Evolutionary conservation across 257 asterid species (phyloP).

Genomic region (Coffea canephora): DNA sequence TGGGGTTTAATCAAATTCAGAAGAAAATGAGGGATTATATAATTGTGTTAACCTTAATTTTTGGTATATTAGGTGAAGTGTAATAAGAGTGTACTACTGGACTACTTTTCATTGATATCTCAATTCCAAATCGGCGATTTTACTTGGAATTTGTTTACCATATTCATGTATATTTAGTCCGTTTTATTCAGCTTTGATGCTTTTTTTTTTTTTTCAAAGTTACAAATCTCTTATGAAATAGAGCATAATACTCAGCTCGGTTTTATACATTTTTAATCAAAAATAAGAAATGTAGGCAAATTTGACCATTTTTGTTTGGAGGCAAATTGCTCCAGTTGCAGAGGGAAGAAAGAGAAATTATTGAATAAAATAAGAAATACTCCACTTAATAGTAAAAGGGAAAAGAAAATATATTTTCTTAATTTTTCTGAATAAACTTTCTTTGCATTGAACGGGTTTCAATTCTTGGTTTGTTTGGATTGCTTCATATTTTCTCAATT

Average conservation of each 20-base stretch:
- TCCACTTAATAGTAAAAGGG: background rate
- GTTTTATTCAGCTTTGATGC: too few relatives aligned
- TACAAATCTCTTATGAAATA: too few relatives aligned
- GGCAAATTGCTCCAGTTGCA: background rate
- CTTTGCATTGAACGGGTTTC: background rate
- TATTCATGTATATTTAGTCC: too few relatives aligned
- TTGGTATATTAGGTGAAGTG: background rate
- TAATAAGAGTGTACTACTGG: background rate
- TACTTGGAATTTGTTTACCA: too few relatives aligned
- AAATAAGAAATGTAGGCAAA: background rate
- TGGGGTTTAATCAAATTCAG: constrained; percentile 7
- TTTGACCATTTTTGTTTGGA: background rate
- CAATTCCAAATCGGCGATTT: constrained; percentile 1
- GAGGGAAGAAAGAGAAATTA: background rate
- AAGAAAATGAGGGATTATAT: background rate
- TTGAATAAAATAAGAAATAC: background rate
- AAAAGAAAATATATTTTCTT: background rate
- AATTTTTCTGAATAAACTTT: background rate
- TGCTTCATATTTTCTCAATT: too few relatives aligned
- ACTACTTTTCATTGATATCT: background rate
- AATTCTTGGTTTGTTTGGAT: too few relatives aligned
- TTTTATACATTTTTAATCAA: too few relatives aligned
- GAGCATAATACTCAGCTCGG: too few relatives aligned
- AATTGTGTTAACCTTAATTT: background rate
- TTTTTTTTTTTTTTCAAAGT: too few relatives aligned